Conservation (phyloP, 2,329 filamentous ascomycete genomes). For the Ophiostoma tasmaniense region DNA sequence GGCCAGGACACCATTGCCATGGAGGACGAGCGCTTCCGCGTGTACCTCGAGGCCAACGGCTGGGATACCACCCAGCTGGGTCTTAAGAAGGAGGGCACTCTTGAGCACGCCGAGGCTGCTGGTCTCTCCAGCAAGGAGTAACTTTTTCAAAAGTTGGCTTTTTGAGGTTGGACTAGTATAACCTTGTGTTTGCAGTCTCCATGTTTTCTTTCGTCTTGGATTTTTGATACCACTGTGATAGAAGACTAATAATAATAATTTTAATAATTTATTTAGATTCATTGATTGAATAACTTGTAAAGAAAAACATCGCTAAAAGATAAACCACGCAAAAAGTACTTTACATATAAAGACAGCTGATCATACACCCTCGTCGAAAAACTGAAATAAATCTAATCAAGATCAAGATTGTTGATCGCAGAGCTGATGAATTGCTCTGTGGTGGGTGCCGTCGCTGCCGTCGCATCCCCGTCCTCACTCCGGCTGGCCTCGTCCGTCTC, state of each 20-base stretch:
- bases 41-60: conserved; percentile 62
- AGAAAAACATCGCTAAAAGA: not conserved
- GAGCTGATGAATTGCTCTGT: conserved; percentile 25
- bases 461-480: conserved; percentile 32
- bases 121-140: not conserved
- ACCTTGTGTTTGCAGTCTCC: not conserved
- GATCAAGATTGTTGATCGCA: conserved; percentile 27
- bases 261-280: not conserved
- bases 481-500: conserved; percentile 43
- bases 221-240: not conserved
- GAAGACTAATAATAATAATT: not conserved
- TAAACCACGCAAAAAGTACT: not conserved
- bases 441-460: not conserved
- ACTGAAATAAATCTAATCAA: conserved; percentile 23
- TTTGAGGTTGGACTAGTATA: not conserved
- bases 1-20: conserved; percentile 75
- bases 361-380: not conserved
- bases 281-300: not conserved
- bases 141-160: not conserved
- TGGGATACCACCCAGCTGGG: conserved; percentile 60
- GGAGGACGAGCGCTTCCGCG: conserved; percentile 69
- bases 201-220: not conserved
- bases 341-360: not conserved
- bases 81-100: conserved; percentile 30
- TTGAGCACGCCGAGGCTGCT: not conserved